Evolutionary conservation across 768 basidiomycete species (phyloP).

Genomic region (Calvatia gigantea): DNA sequence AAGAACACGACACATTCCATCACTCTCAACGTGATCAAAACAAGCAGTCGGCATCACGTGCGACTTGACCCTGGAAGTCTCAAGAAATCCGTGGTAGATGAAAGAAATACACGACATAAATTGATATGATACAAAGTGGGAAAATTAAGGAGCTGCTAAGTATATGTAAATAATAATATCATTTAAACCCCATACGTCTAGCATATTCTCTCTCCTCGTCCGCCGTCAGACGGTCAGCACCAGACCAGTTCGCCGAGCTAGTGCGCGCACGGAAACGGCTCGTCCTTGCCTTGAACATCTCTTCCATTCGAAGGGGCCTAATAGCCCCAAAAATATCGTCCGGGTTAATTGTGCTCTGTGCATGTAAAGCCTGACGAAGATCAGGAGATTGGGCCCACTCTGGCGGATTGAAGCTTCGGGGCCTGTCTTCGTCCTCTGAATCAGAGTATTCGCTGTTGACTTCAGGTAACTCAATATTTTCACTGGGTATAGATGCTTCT

Average conservation of each 20-base stretch:
- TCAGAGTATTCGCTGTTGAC: constrained; percentile 97
- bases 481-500: constrained; percentile 54
- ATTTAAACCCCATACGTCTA: constrained; percentile 82
- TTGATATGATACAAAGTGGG: not conserved
- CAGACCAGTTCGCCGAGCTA: constrained; percentile 95
- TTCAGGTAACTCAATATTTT: constrained; percentile 90
- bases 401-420: constrained; percentile 69
- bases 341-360: constrained; percentile 84
- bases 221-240: constrained; percentile 80
- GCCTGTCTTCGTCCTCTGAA: constrained; percentile 86
- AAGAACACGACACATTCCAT: constrained; percentile 8
- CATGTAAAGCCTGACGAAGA: constrained; percentile 70
- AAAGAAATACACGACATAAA: too few species aligned
- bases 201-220: constrained; percentile 89
- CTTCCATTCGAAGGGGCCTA: constrained; percentile 85
- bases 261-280: constrained; percentile 86
- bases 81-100: too few species aligned
- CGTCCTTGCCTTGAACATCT: constrained; percentile 78
- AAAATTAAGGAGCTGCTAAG: constrained; percentile 1
- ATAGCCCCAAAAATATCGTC: constrained; percentile 92
- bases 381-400: constrained; percentile 93
- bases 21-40: constrained; percentile 11
- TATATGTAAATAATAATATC: constrained; percentile 1
- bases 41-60: constrained; percentile 14
- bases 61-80: not conserved